A percentile compares a stretch with the other conserved stretches of the same genome.
phyloP scores from a whole-genome alignment of 352 stramenopile species.

The Pythium folliculosum region DNA sequence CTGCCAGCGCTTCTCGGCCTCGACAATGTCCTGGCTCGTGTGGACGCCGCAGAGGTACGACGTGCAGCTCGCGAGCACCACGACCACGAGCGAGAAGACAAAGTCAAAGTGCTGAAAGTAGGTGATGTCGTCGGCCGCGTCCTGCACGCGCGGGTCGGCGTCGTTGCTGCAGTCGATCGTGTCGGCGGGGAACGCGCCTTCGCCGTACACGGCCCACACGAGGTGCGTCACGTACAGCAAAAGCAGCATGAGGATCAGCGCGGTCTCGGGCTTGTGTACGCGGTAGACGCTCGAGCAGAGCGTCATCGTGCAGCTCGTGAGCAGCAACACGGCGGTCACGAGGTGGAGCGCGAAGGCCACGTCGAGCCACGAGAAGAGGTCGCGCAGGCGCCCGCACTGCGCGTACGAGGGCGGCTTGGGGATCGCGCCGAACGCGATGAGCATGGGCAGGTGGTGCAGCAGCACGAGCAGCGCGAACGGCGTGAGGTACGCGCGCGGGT shows the following conservation, averaged over 20 bases:
- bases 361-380: conserved; percentile 63
- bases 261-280: conserved; percentile 47
- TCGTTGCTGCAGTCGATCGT: conserved; percentile 53
- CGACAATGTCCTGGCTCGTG: conserved; percentile 46
- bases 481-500: conserved; percentile 71
- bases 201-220: conserved; percentile 61
- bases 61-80: conserved; percentile 42
- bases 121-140: conserved; percentile 54
- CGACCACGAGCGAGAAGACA: conserved; percentile 49
- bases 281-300: conserved; percentile 63
- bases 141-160: conserved; percentile 48
- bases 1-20: conserved; percentile 70
- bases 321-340: conserved; percentile 39
- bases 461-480: conserved; percentile 57
- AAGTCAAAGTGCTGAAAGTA: conserved; percentile 78
- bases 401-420: conserved; percentile 39
- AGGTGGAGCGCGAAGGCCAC: conserved; percentile 59
- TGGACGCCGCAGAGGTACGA: conserved; percentile 74
- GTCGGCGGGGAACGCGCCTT: conserved; percentile 49
- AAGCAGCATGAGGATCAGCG: conserved; percentile 61
- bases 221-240: conserved; percentile 56
- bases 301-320: conserved; percentile 43
- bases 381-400: conserved; percentile 41
- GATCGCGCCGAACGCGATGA: conserved; percentile 54
- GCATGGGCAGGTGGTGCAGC: conserved; percentile 67